Percentiles rank a stretch among this genome's conserved stretches.
Evolutionary conservation across 108 stramenopile genomes (phyloP).

Genomic region (Cyclotella baltica): DNA sequence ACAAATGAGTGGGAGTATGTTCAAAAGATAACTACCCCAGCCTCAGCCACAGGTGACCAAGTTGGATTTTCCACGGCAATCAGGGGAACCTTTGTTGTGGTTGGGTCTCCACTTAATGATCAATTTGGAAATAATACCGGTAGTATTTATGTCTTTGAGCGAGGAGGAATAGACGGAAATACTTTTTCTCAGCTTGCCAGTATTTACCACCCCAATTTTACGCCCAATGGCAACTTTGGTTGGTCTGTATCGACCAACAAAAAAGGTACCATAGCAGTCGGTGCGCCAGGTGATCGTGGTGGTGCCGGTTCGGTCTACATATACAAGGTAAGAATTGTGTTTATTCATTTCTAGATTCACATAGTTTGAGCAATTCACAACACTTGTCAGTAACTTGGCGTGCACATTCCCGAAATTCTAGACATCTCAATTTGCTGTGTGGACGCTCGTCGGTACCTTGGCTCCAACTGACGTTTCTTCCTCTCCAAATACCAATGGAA

Average conservation of each 20-base stretch:
- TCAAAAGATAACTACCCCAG: slow-evolving; percentile 16
- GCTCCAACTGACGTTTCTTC: slow-evolving; percentile 16
- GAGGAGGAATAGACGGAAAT: slow-evolving; percentile 7
- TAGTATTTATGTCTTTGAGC: background rate
- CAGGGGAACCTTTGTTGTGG: slow-evolving; percentile 10
- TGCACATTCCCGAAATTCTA: too few species aligned
- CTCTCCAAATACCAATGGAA: background rate
- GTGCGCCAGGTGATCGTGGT: slow-evolving; percentile 9
- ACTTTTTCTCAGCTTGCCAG: slow-evolving; percentile 8
- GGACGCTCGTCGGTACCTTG: background rate
- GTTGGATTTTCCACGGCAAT: slow-evolving; percentile 17
- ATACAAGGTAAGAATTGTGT: too few species aligned
- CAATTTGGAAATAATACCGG: slow-evolving; percentile 18
- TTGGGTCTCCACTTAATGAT: slow-evolving; percentile 13
- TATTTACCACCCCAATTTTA: background rate
- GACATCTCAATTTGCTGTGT: background rate
- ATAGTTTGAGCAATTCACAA: too few species aligned
- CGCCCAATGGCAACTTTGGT: slow-evolving; percentile 11
- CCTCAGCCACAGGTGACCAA: background rate
- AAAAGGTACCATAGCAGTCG: slow-evolving; percentile 19
- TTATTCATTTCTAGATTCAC: too few species aligned
- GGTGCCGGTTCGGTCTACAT: slow-evolving; percentile 13
- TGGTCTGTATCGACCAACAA: slow-evolving; percentile 27
- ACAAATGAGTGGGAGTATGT: slow-evolving; percentile 1
- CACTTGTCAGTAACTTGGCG: too few species aligned